phyloP scores from a whole-genome alignment of 139 green algal species.

The Chlamydomonas urium region DNA sequence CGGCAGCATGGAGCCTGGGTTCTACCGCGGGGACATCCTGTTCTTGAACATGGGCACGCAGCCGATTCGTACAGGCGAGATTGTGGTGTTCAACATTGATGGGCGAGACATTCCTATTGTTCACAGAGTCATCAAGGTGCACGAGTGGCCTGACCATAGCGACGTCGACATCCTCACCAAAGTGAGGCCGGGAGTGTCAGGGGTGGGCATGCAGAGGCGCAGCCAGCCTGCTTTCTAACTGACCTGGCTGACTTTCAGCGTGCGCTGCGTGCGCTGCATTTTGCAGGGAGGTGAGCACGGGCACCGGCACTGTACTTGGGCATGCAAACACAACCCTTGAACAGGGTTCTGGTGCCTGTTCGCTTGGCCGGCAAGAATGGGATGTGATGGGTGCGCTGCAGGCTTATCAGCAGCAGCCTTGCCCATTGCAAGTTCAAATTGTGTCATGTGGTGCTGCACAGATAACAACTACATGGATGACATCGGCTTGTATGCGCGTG shows the following conservation, averaged over 20 bases:
- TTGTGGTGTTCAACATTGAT: conserved; percentile 96
- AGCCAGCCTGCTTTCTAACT: neutral
- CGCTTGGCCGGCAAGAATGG: too few species aligned
- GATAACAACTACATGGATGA: conserved; percentile 97
- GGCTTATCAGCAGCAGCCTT: neutral
- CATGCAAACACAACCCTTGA: too few species aligned
- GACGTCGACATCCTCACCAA: conserved; percentile 89
- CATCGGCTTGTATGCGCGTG: conserved; percentile 76
- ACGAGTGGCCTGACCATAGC: conserved; percentile 45
- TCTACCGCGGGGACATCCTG: conserved; percentile 95
- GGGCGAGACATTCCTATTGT: conserved; percentile 94
- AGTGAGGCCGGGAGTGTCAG: too few species aligned
- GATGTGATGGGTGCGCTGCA: too few species aligned
- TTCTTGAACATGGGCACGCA: conserved; percentile 84
- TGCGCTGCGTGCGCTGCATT: too few species aligned
- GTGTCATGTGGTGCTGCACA: neutral
- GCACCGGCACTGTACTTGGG: too few species aligned
- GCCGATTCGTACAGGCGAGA: conserved; percentile 61
- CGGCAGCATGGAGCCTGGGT: conserved; percentile 97
- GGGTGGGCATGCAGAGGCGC: too few species aligned
- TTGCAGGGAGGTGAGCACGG: too few species aligned
- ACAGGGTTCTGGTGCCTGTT: too few species aligned
- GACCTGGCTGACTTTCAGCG: too few species aligned
- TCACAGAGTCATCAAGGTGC: conserved; percentile 88
- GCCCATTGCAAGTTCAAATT: neutral